Base-by-base conservation (phyloP, 352 stramenopile species). In the Globisporangium viniferum region DNA sequence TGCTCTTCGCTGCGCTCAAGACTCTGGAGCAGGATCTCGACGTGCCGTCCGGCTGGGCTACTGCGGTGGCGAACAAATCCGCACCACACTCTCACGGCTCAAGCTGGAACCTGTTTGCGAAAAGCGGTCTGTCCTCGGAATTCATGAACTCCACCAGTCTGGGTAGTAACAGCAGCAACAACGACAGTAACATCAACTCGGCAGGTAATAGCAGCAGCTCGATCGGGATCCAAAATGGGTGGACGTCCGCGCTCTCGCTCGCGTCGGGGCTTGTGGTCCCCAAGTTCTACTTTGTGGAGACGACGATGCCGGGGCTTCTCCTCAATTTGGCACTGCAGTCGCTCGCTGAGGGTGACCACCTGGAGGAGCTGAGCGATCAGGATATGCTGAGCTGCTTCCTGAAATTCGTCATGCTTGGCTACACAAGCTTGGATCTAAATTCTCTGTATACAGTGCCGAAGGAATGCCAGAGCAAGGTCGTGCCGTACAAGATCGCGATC, bases 401-500 rank as follows among this genome's bases (percentile, higher is more conserved):
- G 15, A 82, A 86, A 64, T 85, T 90, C 51, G 59, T 77, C 33
- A 57, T 88, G 10, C 64, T 90, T 4, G 83, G 83, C 0, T 81
- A 80, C 67, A 85, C 82, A 46, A 89, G 81, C 63, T 48, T 71
- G 0, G 63, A 79, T 7, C 56, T 69, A 1, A 71, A 54, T 14
- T 82, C 79, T 18, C 68, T 67, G 10, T 88, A 88, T 64, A 67
- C 75, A 35, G 63, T 89, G 0, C 86, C 86, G 0, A 44, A 48
- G 12, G 75, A 76, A 7, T 94, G 86, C 58, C 64, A 71, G 35
- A 77, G 70, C 22, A 84, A 80, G 53, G 67, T 94, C 62, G 71
- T 90, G 6, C 84, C 84, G 15, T 92, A 90, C 75, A 92, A 90
- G 58, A 76, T 94, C 51, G 82, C 81, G 4, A 88, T 94, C 59